Evolutionary conservation across 2,329 filamentous ascomycete genomes (phyloP).

Genomic region (Sporothrix inflata): DNA sequence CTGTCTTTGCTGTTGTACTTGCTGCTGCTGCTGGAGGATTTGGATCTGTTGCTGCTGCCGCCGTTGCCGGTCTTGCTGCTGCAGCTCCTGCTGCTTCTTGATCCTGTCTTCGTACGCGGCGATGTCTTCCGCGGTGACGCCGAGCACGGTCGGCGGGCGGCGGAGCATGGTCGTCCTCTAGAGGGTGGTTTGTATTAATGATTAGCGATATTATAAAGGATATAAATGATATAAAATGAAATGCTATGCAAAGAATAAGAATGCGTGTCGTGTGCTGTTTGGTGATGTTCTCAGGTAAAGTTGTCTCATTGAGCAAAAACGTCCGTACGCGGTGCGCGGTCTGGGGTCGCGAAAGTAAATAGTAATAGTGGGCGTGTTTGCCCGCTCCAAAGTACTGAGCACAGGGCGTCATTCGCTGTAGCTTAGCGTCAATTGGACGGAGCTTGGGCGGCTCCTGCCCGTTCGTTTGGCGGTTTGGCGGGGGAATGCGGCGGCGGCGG

Average conservation of each 20-base stretch:
- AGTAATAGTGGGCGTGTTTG: background rate
- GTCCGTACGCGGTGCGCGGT: slow-evolving; percentile 22
- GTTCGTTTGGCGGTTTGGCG: background rate
- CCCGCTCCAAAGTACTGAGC: no score
- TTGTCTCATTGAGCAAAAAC: background rate
- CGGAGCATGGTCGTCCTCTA: slow-evolving; percentile 40
- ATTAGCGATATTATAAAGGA: background rate
- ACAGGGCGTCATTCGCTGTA: background rate
- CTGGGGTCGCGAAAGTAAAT: slow-evolving; percentile 23
- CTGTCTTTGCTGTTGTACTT: background rate
- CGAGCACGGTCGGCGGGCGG: slow-evolving; percentile 66
- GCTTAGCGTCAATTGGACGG: background rate
- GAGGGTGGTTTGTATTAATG: no score
- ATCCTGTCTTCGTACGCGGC: slow-evolving; percentile 69
- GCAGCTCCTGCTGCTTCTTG: slow-evolving; percentile 32
- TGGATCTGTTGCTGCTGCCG: slow-evolving; percentile 26
- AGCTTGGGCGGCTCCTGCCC: background rate
- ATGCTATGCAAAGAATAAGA: background rate
- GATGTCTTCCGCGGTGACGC: slow-evolving; percentile 71
- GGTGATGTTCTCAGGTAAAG: background rate
- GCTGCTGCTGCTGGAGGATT: slow-evolving; percentile 24
- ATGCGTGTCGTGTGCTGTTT: background rate
- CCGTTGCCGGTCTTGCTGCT: slow-evolving; percentile 19
- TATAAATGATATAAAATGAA: background rate
- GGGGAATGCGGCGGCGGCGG: slow-evolving; percentile 14